Evolutionary conservation across 371 early-diverging fungal genomes (phyloP).

Genomic region (Mortierella sp.): DNA sequence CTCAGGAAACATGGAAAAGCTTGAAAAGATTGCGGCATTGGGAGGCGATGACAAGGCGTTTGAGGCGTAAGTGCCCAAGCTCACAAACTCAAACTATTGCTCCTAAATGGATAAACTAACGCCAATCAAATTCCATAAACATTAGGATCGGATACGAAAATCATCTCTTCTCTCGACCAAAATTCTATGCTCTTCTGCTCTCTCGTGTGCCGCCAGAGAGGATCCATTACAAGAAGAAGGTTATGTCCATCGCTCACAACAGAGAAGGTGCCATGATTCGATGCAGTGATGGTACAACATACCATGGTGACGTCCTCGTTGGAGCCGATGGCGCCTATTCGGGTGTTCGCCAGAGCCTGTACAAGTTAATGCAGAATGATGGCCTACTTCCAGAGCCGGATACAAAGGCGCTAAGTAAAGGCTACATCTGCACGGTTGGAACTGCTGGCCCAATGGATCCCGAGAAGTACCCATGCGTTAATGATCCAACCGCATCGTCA

Average conservation of each 20-base stretch:
- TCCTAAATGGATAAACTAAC: too few relatives aligned
- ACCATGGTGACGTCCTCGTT: constrained; percentile 19
- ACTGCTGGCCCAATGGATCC: not conserved
- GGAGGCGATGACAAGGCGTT: not conserved
- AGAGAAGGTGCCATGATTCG: not conserved
- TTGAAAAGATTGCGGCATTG: not conserved
- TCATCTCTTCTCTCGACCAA: constrained; percentile 2
- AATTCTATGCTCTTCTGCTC: constrained; percentile 10
- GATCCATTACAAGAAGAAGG: constrained; percentile 12
- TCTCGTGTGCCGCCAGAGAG: constrained; percentile 9
- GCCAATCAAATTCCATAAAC: too few relatives aligned
- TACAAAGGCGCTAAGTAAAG: not conserved
- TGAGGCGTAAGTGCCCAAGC: too few relatives aligned
- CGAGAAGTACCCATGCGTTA: not conserved
- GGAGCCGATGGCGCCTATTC: constrained; percentile 10
- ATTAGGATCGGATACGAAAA: constrained; percentile 17
- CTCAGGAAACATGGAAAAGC: not conserved
- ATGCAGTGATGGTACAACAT: not conserved
- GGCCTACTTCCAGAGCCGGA: not conserved
- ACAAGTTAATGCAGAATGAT: not conserved
- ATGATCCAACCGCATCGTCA: not conserved
- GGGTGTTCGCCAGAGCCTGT: constrained; percentile 1
- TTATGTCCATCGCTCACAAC: not conserved
- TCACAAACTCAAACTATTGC: too few relatives aligned
- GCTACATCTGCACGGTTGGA: not conserved